Evolutionary conservation across 1,284 basidiomycete species (phyloP), one percentile per base, ranked within the genome.

Genomic region (Apiotrichum montevideense): DNA sequence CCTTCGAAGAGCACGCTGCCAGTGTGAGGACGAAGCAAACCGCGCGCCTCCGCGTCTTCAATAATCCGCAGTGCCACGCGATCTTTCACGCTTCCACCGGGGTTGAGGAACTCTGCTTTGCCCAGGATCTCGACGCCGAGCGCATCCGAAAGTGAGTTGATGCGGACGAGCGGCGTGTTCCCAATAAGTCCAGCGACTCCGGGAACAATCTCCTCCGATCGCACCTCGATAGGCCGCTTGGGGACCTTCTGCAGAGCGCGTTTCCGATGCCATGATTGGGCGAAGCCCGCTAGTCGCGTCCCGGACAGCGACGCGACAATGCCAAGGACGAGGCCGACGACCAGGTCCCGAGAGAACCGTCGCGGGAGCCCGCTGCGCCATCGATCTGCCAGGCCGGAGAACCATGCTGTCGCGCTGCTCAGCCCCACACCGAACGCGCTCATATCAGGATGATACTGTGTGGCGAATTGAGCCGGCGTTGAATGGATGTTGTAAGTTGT

Each of bases 1-100:
- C 96, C 96, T 75, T 99, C 96, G 60, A 98, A 98, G 48, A 99
- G 92, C 13, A 92, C 86, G 0, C 90, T 96, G 2, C 89, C 88
- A 0, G 91, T 93, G 64, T 94, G 76, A 0, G 95, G 96, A 63
- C 86, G 82, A 1, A 99, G 78, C 6, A 92, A 78, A 0, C 92
- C 92, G 63, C 84, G 80, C 13, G 82, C 81, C 73, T 98, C 96
- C 0, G 96, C 96, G 69, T 97, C 90, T 60, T 91, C 83, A 63
- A 97, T 91, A 80, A 97, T 91, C 72, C 85, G 83, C 54, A 98
- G 75, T 0, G 94, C 95, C 10, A 99, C 94, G 29, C 96, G 84
- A 74, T 99, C 96, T 76, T 99, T 99, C 46, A 98, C 89, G 55
- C 92, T 97, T 29, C 96, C 96, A 14, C 93, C 96, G 0, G 96